Conservation (phyloP, 345 rosid species). For the Salix purpurea region DNA sequence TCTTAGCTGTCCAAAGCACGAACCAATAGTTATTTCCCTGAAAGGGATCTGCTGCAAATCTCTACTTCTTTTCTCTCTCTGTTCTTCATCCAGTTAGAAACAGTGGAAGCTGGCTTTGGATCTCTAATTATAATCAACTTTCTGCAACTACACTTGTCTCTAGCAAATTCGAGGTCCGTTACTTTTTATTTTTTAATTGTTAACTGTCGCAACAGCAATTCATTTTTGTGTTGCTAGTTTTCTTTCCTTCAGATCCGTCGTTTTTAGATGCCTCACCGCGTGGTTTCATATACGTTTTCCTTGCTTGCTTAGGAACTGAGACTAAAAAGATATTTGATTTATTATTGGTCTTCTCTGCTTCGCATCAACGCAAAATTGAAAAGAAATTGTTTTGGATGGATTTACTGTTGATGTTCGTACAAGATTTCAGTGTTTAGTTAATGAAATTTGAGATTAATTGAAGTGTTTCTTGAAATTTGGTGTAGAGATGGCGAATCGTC, state of each 20-base stretch:
- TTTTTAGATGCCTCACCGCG: background rate
- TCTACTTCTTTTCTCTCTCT: too few species aligned
- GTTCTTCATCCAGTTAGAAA: too few species aligned
- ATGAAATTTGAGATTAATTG: background rate
- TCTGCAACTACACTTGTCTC: background rate
- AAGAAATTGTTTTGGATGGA: background rate
- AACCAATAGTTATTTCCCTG: too few species aligned
- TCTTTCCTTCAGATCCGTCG: constrained; percentile 36
- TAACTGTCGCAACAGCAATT: background rate
- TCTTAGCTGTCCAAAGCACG: too few species aligned
- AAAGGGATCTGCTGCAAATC: too few species aligned
- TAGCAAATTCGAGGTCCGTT: constrained; percentile 23
- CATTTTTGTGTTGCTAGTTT: background rate
- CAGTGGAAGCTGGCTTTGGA: background rate
- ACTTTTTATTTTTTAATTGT: background rate
- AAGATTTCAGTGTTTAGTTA: background rate
- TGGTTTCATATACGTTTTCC: background rate
- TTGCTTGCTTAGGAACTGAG: background rate
- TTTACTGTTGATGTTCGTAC: background rate
- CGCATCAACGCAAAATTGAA: background rate
- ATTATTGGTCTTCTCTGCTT: too few species aligned
- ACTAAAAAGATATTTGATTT: too few species aligned
- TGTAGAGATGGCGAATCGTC: constrained; percentile 51
- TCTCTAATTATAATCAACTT: background rate
- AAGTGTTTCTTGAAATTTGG: background rate